These are phyloP conservation scores for Annulohypoxylon nitens DNA, from an alignment of 495 filamentous ascomycete species.

Conservation along the genomic window DNA sequence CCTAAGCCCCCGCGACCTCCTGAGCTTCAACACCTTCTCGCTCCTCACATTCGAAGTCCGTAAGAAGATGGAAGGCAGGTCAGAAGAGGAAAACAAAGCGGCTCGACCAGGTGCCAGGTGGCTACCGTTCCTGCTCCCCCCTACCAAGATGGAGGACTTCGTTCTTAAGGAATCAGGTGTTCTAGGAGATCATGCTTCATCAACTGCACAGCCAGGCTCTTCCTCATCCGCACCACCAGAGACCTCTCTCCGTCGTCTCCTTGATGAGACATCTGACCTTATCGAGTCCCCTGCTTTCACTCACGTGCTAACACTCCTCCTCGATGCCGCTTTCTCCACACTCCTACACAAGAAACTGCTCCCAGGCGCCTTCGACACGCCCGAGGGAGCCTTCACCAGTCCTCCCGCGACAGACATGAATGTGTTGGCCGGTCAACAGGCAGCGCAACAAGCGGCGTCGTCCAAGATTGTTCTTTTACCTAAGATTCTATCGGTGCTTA, in stretches of 20 bases:
- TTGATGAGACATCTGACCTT: constrained; percentile 95
- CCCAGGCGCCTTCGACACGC: constrained; percentile 78
- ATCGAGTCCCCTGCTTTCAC: constrained; percentile 93
- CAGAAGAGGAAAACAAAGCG: constrained; percentile 59
- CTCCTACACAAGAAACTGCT: constrained; percentile 84
- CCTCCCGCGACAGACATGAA: constrained; percentile 41
- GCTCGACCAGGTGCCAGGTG: constrained; percentile 73
- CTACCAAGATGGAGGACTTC: constrained; percentile 77
- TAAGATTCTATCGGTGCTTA: constrained; percentile 86
- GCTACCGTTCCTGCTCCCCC: constrained; percentile 88
- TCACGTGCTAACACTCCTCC: constrained; percentile 83
- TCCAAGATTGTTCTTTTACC: constrained; percentile 82
- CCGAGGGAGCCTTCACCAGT: constrained; percentile 58
- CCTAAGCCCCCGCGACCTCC: constrained; percentile 87
- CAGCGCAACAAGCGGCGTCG: constrained; percentile 53
- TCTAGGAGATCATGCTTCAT: constrained; percentile 62
- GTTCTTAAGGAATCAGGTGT: constrained; percentile 89
- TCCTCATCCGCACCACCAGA: constrained; percentile 51
- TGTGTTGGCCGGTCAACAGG: constrained; percentile 51
- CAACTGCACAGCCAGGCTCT: constrained; percentile 35
- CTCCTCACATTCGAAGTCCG: constrained; percentile 83
- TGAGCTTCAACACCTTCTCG: constrained; percentile 81
- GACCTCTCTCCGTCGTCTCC: constrained; percentile 79
- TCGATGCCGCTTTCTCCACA: constrained; percentile 86
- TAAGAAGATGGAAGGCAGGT: constrained; percentile 83